Evolutionary conservation across 2,329 filamentous ascomycete species (phyloP).

Genomic region (Cladosporium austrohemisphaericum): DNA sequence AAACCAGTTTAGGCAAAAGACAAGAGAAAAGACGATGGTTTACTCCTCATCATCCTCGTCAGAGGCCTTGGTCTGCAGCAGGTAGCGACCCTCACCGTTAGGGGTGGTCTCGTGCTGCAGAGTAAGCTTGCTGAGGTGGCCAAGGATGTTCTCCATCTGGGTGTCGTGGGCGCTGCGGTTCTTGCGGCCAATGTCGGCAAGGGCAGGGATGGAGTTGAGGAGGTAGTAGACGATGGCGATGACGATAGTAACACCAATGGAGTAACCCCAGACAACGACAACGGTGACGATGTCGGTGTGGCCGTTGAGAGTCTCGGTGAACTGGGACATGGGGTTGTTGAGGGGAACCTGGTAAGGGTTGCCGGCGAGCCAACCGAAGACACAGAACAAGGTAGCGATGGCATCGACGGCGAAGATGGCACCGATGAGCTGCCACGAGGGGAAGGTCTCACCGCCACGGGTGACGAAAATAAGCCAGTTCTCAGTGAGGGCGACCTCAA

Average conservation of each 20-base stretch:
- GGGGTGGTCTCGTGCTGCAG: conserved; percentile 56
- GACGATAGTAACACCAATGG: conserved; percentile 63
- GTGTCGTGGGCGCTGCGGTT: conserved; percentile 60
- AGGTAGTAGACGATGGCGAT: conserved; percentile 63
- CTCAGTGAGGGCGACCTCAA: conserved; percentile 51
- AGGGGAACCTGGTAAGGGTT: conserved; percentile 38
- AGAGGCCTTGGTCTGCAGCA: conserved; percentile 41
- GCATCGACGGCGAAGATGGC: conserved; percentile 70
- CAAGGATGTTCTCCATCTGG: conserved; percentile 63
- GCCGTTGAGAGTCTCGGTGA: conserved; percentile 37
- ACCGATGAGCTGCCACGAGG: conserved; percentile 68
- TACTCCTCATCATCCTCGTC: conserved; percentile 50
- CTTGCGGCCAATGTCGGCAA: conserved; percentile 62
- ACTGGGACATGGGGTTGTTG: conserved; percentile 41
- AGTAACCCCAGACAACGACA: conserved; percentile 63
- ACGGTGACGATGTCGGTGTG: conserved; percentile 62
- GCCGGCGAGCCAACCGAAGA: conserved; percentile 71
- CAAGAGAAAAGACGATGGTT: conserved; percentile 17
- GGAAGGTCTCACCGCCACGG: conserved; percentile 64
- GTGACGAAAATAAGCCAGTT: conserved; percentile 56
- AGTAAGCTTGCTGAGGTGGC: conserved; percentile 61
- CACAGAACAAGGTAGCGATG: conserved; percentile 67
- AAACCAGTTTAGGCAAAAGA: conserved; percentile 10
- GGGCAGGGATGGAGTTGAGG: conserved; percentile 56
- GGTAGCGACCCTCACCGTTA: conserved; percentile 41